Conservation (phyloP, 2,329 filamentous ascomycete species). For the Alternaria alternata region DNA sequence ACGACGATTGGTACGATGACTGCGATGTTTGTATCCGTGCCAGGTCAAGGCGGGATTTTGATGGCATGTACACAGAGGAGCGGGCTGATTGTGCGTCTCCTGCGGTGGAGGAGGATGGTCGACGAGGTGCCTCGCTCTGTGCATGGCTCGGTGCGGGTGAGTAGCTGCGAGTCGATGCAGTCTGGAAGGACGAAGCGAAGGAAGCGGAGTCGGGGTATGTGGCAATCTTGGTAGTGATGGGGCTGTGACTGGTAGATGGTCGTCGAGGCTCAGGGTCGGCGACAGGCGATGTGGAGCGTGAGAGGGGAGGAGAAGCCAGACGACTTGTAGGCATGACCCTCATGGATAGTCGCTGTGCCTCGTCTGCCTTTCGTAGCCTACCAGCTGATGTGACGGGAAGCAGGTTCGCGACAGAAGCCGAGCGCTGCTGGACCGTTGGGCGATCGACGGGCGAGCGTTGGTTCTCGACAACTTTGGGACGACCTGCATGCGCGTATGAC, state of each 20-base stretch:
- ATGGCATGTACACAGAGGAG: constrained; percentile 39
- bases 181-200: constrained; percentile 31
- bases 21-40: constrained; percentile 26
- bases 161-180: constrained; percentile 36
- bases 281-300: constrained; percentile 35
- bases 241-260: constrained; percentile 41
- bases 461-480: constrained; percentile 50
- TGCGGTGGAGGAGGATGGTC: constrained; percentile 34
- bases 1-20: constrained; percentile 23
- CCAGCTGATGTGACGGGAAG: constrained; percentile 36
- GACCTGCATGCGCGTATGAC: constrained; percentile 49
- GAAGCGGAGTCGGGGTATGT: constrained; percentile 35
- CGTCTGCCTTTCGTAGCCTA: constrained; percentile 39
- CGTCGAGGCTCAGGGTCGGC: constrained; percentile 33
- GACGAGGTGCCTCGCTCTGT: constrained; percentile 26
- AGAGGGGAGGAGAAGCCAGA: constrained; percentile 20
- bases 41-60: constrained; percentile 27
- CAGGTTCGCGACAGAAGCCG: constrained; percentile 46
- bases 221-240: constrained; percentile 29
- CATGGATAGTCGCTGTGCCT: constrained; percentile 38
- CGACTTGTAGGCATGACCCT: constrained; percentile 25
- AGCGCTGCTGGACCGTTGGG: constrained; percentile 36
- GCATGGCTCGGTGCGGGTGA: constrained; percentile 34
- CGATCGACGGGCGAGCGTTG: constrained; percentile 29
- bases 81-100: constrained; percentile 26